Conservation (phyloP, 2,329 filamentous ascomycete genomes). For the Fusarium protoensiforme region DNA sequence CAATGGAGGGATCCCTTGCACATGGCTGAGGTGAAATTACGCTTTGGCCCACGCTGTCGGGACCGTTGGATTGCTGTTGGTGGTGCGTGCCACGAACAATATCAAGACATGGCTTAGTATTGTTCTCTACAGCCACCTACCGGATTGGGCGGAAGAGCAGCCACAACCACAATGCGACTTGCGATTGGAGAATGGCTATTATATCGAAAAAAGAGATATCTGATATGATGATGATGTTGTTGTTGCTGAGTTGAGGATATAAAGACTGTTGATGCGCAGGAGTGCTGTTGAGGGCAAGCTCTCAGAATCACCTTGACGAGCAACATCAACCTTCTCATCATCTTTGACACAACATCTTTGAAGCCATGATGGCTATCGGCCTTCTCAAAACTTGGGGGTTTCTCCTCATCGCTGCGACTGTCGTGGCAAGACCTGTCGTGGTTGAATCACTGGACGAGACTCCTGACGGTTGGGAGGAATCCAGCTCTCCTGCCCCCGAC, state of each 20-base stretch:
- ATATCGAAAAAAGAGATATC: slow-evolving; percentile 4
- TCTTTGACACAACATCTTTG: background rate
- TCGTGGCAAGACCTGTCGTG: slow-evolving; percentile 27
- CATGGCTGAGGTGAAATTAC: background rate
- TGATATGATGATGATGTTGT: background rate
- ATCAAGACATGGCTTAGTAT: slow-evolving; percentile 35
- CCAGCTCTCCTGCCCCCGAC: slow-evolving; percentile 22
- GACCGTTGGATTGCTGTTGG: slow-evolving; percentile 14
- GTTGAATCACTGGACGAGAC: slow-evolving; percentile 34
- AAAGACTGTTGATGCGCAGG: slow-evolving; percentile 12
- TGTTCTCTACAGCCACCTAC: slow-evolving; percentile 34
- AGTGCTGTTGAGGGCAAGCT: background rate
- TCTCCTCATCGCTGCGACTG: slow-evolving; percentile 15
- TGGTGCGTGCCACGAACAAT: slow-evolving; percentile 38
- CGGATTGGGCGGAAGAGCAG: slow-evolving; percentile 17
- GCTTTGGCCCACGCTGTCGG: background rate
- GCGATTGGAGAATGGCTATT: background rate
- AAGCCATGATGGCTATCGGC: slow-evolving; percentile 11
- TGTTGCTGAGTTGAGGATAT: slow-evolving; percentile 7
- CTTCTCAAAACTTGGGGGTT: slow-evolving; percentile 15
- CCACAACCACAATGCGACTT: background rate
- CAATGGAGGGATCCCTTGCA: background rate
- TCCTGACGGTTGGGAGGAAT: slow-evolving; percentile 39
- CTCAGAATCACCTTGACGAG: slow-evolving; percentile 2
- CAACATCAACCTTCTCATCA: background rate